Percentiles rank a stretch among this genome's conserved stretches.
Conservation (phyloP, 257 asterid species). For the Rhazya stricta region DNA sequence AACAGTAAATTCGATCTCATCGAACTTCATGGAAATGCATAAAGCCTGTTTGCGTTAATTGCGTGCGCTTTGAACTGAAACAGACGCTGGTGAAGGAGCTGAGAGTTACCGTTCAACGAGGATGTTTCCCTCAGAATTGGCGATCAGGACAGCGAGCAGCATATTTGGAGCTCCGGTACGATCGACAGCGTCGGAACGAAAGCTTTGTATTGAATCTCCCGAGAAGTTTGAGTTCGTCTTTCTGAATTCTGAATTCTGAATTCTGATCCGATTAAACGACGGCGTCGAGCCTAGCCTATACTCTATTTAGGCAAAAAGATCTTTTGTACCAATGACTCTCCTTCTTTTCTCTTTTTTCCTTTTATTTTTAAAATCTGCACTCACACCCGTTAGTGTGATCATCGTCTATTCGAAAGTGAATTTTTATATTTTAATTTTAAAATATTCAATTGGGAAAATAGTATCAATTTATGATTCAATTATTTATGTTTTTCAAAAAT, state of each 20-base stretch:
- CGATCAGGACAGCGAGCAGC: slow-evolving; percentile 81
- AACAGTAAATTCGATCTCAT: neutral
- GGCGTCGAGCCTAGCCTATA: neutral
- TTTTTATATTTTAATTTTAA: no score
- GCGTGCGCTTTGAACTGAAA: neutral
- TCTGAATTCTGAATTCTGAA: neutral
- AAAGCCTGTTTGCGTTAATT: neutral
- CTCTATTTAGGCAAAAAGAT: no score
- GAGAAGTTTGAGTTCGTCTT: neutral
- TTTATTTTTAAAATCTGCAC: no score
- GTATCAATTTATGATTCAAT: no score
- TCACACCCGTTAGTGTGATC: no score
- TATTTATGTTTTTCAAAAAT: no score
- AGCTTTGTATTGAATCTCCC: neutral
- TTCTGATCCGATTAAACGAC: slow-evolving; percentile 1
- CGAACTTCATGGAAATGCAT: neutral
- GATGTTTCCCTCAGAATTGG: slow-evolving; percentile 90
- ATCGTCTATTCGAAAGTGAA: no score
- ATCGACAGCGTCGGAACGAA: slow-evolving; percentile 11
- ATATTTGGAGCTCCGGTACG: slow-evolving; percentile 19
- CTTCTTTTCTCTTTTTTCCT: no score
- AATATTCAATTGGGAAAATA: no score
- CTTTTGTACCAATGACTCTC: no score
- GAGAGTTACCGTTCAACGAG: slow-evolving; percentile 77
- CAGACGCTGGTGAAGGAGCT: neutral